Conservation (phyloP, 2,329 filamentous ascomycete species). For the Pseudogymnoascus sp. region DNA sequence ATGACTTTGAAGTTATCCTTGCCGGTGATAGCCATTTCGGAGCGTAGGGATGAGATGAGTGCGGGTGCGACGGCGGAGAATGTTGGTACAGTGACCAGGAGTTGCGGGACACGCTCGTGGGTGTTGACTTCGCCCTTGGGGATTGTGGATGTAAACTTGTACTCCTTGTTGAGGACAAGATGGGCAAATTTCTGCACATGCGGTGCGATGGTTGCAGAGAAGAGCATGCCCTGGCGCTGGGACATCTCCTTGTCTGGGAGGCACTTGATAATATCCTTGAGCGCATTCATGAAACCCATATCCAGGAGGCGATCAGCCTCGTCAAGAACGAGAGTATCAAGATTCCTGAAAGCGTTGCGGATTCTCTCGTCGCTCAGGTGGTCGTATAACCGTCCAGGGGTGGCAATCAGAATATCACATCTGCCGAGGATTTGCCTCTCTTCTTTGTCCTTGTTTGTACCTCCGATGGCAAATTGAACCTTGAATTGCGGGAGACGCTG, state of each 20-base stretch:
- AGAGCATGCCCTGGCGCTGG: conserved; percentile 83
- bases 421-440: conserved; percentile 54
- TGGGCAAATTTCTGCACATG: conserved; percentile 72
- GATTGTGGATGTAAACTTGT: conserved; percentile 88
- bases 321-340: conserved; percentile 89
- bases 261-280: conserved; percentile 49
- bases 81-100: conserved; percentile 55
- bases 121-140: conserved; percentile 72
- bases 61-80: conserved; percentile 71
- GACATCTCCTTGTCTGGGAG: conserved; percentile 57
- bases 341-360: conserved; percentile 38
- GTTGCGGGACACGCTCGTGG: conserved; percentile 76
- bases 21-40: conserved; percentile 41
- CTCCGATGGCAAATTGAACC: conserved; percentile 78
- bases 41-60: conserved; percentile 65
- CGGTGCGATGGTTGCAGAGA: conserved; percentile 84
- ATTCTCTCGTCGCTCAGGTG: conserved; percentile 51
- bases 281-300: conserved; percentile 68
- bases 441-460: conserved; percentile 66
- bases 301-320: conserved; percentile 98
- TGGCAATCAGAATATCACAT: conserved; percentile 84
- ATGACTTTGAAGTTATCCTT: conserved; percentile 78
- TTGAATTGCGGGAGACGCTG: conserved; percentile 30
- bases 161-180: conserved; percentile 70
- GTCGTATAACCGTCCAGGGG: conserved; percentile 78